These are phyloP conservation scores for Excoecaria agallocha DNA, from an alignment of 345 rosid species.

Conservation along the genomic window DNA sequence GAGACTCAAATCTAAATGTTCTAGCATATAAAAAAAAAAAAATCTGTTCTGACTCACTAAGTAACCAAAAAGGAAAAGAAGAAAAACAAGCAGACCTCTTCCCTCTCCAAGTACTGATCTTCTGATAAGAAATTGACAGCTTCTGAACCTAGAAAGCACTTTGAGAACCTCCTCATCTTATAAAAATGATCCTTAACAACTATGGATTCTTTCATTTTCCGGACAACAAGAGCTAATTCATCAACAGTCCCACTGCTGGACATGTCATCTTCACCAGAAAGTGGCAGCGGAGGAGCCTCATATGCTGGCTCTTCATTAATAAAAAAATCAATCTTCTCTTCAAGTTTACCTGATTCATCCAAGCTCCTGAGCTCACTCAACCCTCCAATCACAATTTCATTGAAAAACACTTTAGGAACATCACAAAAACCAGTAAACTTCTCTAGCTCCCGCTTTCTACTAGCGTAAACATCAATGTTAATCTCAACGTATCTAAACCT, in stretches of 20 bases:
- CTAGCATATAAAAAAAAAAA: neutral
- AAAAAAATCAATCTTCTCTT: slow-evolving; percentile 60
- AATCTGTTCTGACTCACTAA: neutral
- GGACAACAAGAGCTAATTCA: slow-evolving; percentile 73
- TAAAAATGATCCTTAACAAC: slow-evolving; percentile 70
- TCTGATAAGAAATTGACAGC: slow-evolving; percentile 67
- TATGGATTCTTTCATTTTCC: slow-evolving; percentile 65
- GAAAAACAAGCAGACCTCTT: slow-evolving; percentile 48
- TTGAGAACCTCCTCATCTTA: slow-evolving; percentile 64
- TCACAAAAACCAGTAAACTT: slow-evolving; percentile 54
- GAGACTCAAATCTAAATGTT: no score
- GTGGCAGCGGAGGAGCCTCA: slow-evolving; percentile 77
- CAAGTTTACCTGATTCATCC: slow-evolving; percentile 64
- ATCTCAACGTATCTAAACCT: slow-evolving; percentile 74
- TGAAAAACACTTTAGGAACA: slow-evolving; percentile 76
- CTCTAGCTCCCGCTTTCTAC: slow-evolving; percentile 73
- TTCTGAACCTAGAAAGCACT: slow-evolving; percentile 74
- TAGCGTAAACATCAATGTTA: slow-evolving; percentile 67
- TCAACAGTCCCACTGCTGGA: slow-evolving; percentile 59
- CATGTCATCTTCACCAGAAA: slow-evolving; percentile 84
- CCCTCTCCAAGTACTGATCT: slow-evolving; percentile 71
- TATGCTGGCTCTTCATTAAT: slow-evolving; percentile 50
- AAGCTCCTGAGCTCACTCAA: slow-evolving; percentile 51
- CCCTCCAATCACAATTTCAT: slow-evolving; percentile 65
- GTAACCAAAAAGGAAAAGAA: neutral